These are phyloP conservation scores for Bipolaris zeicola DNA, from an alignment of 2,329 filamentous ascomycete genomes.

Conservation along the genomic window DNA sequence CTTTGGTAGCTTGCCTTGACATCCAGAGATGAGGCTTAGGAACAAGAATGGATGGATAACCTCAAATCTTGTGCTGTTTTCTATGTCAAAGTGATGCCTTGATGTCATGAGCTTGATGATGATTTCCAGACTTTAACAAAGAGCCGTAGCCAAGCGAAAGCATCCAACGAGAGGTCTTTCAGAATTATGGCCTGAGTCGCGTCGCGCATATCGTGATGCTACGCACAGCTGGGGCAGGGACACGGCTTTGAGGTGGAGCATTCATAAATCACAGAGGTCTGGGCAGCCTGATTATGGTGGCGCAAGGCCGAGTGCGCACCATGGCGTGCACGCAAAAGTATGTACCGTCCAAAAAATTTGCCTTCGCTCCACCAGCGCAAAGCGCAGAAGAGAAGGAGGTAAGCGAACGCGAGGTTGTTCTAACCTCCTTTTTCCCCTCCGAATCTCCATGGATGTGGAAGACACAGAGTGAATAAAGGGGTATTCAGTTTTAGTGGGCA, in stretches of 20 bases:
- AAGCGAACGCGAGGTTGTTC: slow-evolving; percentile 59
- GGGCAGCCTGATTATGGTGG: not conserved
- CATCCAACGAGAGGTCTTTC: not conserved
- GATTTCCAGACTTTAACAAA: not conserved
- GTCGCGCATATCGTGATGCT: not conserved
- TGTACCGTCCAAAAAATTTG: slow-evolving; percentile 56
- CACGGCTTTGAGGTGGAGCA: too few species aligned
- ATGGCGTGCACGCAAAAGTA: slow-evolving; percentile 17
- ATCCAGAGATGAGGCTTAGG: not conserved
- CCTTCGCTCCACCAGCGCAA: slow-evolving; percentile 50
- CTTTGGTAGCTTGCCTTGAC: not conserved
- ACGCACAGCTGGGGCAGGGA: not conserved
- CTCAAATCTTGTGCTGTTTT: not conserved
- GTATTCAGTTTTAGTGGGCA: slow-evolving; percentile 49
- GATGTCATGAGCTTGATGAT: not conserved
- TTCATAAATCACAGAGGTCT: not conserved
- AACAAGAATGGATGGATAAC: slow-evolving; percentile 1
- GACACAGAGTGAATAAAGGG: slow-evolving; percentile 71
- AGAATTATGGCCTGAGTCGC: not conserved
- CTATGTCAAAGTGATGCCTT: not conserved
- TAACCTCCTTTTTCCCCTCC: slow-evolving; percentile 74
- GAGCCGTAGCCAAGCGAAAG: not conserved
- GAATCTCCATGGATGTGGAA: slow-evolving; percentile 61
- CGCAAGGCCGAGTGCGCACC: not conserved
- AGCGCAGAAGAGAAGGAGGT: slow-evolving; percentile 59